Conservation (phyloP, 441 rosid species). For the Monsonia emarginata region DNA sequence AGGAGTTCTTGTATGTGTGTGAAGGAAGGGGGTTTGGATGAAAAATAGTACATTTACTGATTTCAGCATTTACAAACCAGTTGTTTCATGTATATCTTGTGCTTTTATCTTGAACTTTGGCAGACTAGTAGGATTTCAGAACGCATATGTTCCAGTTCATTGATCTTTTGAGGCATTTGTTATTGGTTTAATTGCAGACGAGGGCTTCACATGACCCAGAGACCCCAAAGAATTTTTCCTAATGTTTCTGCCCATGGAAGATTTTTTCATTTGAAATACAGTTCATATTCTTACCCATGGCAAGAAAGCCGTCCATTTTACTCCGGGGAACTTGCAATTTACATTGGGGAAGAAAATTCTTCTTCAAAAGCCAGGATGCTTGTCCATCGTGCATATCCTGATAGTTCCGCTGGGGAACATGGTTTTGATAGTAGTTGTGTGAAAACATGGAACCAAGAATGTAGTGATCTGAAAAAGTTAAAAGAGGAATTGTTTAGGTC, state of each 20-base stretch:
- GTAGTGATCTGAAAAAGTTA: not conserved
- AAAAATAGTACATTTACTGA: not conserved
- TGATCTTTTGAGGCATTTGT: not conserved
- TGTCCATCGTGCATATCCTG: not conserved
- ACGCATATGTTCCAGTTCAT: no score
- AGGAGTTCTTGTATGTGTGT: not conserved
- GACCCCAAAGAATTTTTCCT: not conserved
- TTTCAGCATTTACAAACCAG: not conserved
- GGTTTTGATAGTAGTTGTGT: not conserved
- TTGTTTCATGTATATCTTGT: not conserved
- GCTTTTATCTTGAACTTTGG: no score
- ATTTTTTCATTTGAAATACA: not conserved
- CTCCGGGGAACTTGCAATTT: not conserved
- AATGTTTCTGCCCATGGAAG: not conserved
- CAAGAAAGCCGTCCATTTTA: not conserved
- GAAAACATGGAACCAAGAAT: not conserved
- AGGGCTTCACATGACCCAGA: not conserved
- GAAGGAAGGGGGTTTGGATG: not conserved
- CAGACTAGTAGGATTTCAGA: not conserved
- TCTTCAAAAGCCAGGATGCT: slow-evolving; percentile 3
- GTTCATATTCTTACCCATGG: not conserved
- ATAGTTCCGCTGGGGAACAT: not conserved
- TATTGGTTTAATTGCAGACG: not conserved
- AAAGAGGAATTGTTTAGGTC: not conserved
- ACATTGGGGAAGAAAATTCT: not conserved